Evolutionary conservation across 2,329 filamentous ascomycete species (phyloP).

Genomic region (Volutella citrinella): DNA sequence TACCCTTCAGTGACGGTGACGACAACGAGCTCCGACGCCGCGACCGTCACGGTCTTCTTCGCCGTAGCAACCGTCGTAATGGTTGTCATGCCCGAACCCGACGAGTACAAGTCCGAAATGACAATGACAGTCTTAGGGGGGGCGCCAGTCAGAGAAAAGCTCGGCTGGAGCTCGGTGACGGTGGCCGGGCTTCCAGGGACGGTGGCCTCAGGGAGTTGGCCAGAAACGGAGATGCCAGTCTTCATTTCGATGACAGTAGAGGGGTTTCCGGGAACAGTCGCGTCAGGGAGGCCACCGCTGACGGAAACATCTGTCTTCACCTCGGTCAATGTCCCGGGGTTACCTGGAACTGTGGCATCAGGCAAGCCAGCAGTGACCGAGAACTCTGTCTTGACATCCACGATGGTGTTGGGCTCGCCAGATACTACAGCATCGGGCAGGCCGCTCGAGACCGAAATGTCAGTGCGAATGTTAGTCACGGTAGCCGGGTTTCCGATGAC

Average conservation of each 20-base stretch:
- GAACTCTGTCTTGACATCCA: constrained; percentile 26
- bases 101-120: constrained; percentile 28
- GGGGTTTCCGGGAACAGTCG: constrained; percentile 22
- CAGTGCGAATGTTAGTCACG: constrained; percentile 24
- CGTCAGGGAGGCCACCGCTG: constrained; percentile 21
- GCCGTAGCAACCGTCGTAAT: constrained; percentile 25
- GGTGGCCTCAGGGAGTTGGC: constrained; percentile 18
- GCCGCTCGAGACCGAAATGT: constrained; percentile 23
- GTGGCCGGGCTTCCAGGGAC: constrained; percentile 26
- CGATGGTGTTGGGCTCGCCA: constrained; percentile 30
- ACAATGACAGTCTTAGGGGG: constrained; percentile 25
- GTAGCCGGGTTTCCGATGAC: constrained; percentile 26
- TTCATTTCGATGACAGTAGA: constrained; percentile 25
- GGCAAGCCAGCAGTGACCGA: constrained; percentile 28
- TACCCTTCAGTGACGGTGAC: constrained; percentile 22
- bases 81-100: constrained; percentile 17
- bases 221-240: constrained; percentile 21
- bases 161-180: constrained; percentile 21
- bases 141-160: constrained; percentile 15
- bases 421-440: constrained; percentile 30
- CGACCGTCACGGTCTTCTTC: constrained; percentile 23
- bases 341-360: constrained; percentile 31
- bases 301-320: constrained; percentile 16
- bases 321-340: constrained; percentile 29
- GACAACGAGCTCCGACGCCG: constrained; percentile 16